Evolutionary conservation across 2,329 filamentous ascomycete genomes (phyloP).

Genomic region (Pseudohalonectria lignicola): DNA sequence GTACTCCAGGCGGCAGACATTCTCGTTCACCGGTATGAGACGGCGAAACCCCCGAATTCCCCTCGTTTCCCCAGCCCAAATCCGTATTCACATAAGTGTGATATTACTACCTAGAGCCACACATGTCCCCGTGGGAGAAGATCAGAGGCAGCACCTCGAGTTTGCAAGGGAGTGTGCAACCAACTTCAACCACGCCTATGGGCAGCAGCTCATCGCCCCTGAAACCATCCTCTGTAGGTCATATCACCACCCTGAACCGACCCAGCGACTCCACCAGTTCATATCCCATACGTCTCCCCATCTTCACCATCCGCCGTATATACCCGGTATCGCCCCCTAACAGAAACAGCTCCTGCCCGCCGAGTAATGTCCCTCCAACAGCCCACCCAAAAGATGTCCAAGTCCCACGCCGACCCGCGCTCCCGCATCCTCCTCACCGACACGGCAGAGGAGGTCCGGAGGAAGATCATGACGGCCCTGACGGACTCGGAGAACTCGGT

Average conservation of each 20-base stretch:
- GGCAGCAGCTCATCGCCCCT: constrained; percentile 50
- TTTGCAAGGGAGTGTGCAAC: constrained; percentile 78
- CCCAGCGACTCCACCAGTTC: too few species aligned
- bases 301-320: too few species aligned
- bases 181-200: constrained; percentile 72
- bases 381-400: constrained; percentile 85
- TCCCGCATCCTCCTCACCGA: constrained; percentile 83
- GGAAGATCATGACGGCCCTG: constrained; percentile 61
- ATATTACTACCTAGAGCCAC: constrained; percentile 49
- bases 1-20: constrained; percentile 94
- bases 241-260: too few species aligned
- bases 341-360: constrained; percentile 67
- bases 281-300: too few species aligned
- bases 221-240: constrained; percentile 59
- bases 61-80: neutral
- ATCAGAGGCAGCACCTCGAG: constrained; percentile 89
- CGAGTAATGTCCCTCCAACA: constrained; percentile 83
- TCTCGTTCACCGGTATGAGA: constrained; percentile 60
- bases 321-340: too few species aligned
- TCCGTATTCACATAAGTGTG: neutral
- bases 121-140: constrained; percentile 92
- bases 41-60: neutral
- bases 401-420: constrained; percentile 60
- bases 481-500: constrained; percentile 63
- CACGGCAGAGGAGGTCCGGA: constrained; percentile 45